Base-by-base conservation (phyloP, 176 grass and related monocot species). In the Rhynchospora breviuscula region DNA sequence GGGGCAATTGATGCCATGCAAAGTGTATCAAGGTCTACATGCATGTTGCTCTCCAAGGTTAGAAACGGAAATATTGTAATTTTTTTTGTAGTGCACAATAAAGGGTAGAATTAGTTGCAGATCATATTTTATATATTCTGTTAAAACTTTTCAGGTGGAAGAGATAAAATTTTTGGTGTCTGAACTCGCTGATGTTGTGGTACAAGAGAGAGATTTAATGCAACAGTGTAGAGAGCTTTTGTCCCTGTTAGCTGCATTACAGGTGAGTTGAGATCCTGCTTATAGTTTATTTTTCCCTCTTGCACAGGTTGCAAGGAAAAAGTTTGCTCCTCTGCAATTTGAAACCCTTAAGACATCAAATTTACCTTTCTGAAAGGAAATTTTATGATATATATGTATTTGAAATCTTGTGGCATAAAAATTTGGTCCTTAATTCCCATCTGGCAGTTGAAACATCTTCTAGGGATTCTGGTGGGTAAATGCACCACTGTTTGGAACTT, bases 1-100 rank as follows among this genome's bases (percentile, higher is more conserved):
- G 85, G 87, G 25, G 91, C 89, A 14, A 70, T 97, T 18, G 91
- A 97, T 67, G 85, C 84, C 21, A 93, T 97, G 91, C 89, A 97
- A 63, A 79, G 85, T 10, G 84, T 97, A 65, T 79, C 85, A 80
- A 91, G 54, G 43, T 91, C 91, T 49, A 85, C 73, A 58, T 86
- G 46, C 2, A 13, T 52, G 53, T 76, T 83, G 62, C 29, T 97
- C 0, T 79, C 75, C 49, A 93, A 93, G 93, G 93, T 97, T 25
- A 35, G 43, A 85, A 7, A 76, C 53, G 11, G 66, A 67, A 54
- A 51, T 31, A 1, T 43, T 67, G 81, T 44, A 22, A 68, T 62
- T 45, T 23, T 56, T 78, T 51, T 78, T 40, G 35, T 6, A 77
- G 29, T 48, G 26, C 35, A 81, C 48, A 59, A 81, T 43, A 23